These are phyloP conservation scores for Houttuynia cordata DNA, from an alignment of 164 flowering plant genomes.

Conservation along the genomic window DNA sequence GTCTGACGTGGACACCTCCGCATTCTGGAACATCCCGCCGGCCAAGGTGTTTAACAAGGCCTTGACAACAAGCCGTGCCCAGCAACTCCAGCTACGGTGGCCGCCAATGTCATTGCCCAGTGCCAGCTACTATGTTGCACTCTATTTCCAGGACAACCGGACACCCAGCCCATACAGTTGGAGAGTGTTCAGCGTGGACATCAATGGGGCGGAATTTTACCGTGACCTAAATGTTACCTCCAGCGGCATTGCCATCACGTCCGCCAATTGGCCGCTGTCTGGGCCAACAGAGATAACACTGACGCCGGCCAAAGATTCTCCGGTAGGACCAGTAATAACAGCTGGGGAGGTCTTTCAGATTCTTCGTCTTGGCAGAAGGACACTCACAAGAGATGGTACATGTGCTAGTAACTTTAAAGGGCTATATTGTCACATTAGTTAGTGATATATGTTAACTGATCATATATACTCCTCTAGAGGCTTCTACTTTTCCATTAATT, in stretches of 20 bases:
- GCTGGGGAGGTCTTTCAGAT: slow-evolving; percentile 71
- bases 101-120: slow-evolving; percentile 42
- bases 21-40: slow-evolving; percentile 92
- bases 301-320: slow-evolving; percentile 28
- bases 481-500: no score
- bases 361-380: slow-evolving; percentile 47
- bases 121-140: slow-evolving; percentile 47
- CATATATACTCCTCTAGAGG: no score
- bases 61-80: slow-evolving; percentile 59
- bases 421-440: neutral
- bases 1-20: slow-evolving; percentile 29
- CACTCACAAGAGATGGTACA: slow-evolving; percentile 67
- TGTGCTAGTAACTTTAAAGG: neutral
- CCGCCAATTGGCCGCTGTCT: slow-evolving; percentile 53
- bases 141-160: slow-evolving; percentile 82
- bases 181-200: slow-evolving; percentile 59
- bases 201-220: slow-evolving; percentile 54
- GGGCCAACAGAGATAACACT: slow-evolving; percentile 43
- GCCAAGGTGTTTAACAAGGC: slow-evolving; percentile 28
- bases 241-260: slow-evolving; percentile 43
- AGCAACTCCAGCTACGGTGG: slow-evolving; percentile 54
- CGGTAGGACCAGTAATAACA: slow-evolving; percentile 74
- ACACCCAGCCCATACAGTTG: slow-evolving; percentile 64
- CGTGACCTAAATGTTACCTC: slow-evolving; percentile 49
- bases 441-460: no score